Conservation (phyloP, 2,329 filamentous ascomycete genomes). For the Fusarium pseudograminearum region DNA sequence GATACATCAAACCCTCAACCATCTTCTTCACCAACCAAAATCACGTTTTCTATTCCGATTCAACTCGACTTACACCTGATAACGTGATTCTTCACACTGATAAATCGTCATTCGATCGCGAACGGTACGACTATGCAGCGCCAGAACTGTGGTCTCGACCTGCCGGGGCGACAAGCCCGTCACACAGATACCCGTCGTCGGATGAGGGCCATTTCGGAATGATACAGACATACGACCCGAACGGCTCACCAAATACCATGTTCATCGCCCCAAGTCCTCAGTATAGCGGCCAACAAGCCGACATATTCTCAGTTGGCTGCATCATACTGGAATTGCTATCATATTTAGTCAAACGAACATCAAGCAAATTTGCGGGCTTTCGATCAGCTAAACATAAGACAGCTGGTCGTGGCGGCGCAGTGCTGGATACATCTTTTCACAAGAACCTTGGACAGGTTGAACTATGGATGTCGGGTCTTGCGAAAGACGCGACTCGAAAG, state of each 20-base stretch:
- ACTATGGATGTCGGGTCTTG: slow-evolving; percentile 73
- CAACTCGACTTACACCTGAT: slow-evolving; percentile 62
- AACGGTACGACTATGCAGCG: slow-evolving; percentile 78
- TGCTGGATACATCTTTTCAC: slow-evolving; percentile 78
- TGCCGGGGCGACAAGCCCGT: slow-evolving; percentile 51
- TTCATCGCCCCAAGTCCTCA: slow-evolving; percentile 57
- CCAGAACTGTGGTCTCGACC: slow-evolving; percentile 72
- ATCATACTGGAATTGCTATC: slow-evolving; percentile 78
- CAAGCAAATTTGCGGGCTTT: slow-evolving; percentile 73
- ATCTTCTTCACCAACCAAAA: slow-evolving; percentile 75
- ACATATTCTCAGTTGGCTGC: slow-evolving; percentile 80
- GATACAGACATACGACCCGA: slow-evolving; percentile 48
- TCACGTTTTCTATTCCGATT: slow-evolving; percentile 75
- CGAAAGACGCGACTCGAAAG: slow-evolving; percentile 68
- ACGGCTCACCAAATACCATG: slow-evolving; percentile 49
- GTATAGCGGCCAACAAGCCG: slow-evolving; percentile 69
- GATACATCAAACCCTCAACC: slow-evolving; percentile 77
- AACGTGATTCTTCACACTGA: slow-evolving; percentile 57
- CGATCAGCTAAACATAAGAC: slow-evolving; percentile 74
- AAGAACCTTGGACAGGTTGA: slow-evolving; percentile 76
- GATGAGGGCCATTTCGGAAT: slow-evolving; percentile 54
- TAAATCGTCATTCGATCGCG: slow-evolving; percentile 70
- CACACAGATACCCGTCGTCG: slow-evolving; percentile 53
- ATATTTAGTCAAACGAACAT: slow-evolving; percentile 75
- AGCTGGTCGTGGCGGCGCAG: slow-evolving; percentile 68